Conservation (phyloP, 169 alveolate species). For the Babesia caballi region DNA sequence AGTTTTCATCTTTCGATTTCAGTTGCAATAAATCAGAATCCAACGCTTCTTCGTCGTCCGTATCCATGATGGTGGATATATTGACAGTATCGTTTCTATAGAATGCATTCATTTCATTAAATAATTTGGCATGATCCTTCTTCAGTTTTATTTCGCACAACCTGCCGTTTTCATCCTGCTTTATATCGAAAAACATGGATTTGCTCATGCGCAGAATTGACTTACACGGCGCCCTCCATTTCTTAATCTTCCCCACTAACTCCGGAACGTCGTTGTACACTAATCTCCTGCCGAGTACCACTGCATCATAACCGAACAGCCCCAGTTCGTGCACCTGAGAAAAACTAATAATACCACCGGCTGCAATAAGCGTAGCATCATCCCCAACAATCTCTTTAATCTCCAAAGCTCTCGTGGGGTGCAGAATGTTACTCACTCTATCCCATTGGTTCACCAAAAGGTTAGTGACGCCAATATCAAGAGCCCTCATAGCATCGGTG, state of each 20-base stretch:
- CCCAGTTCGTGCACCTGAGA: constrained; percentile 71
- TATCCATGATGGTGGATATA: background rate
- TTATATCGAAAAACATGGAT: constrained; percentile 26
- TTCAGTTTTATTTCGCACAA: constrained; percentile 11
- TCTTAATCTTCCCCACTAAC: constrained; percentile 54
- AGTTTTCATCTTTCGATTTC: no score
- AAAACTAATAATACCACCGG: constrained; percentile 60
- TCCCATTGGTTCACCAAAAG: constrained; percentile 76
- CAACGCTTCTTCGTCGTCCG: background rate
- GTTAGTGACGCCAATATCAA: constrained; percentile 58
- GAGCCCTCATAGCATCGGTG: constrained; percentile 68
- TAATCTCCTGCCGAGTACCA: constrained; percentile 70
- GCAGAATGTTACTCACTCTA: constrained; percentile 58
- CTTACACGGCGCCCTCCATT: constrained; percentile 73
- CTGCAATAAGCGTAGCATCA: constrained; percentile 65
- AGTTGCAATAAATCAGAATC: background rate
- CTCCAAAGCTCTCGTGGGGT: constrained; percentile 74
- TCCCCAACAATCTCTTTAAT: constrained; percentile 69
- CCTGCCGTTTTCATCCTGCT: background rate
- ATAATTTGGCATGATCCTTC: constrained; percentile 2
- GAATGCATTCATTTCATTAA: constrained; percentile 51
- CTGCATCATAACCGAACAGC: constrained; percentile 74
- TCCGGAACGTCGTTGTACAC: constrained; percentile 58
- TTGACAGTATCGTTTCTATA: constrained; percentile 18
- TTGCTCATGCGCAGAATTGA: constrained; percentile 47